Conservation (phyloP, 306 rosid genomes). For the Arachis stenosperma region DNA sequence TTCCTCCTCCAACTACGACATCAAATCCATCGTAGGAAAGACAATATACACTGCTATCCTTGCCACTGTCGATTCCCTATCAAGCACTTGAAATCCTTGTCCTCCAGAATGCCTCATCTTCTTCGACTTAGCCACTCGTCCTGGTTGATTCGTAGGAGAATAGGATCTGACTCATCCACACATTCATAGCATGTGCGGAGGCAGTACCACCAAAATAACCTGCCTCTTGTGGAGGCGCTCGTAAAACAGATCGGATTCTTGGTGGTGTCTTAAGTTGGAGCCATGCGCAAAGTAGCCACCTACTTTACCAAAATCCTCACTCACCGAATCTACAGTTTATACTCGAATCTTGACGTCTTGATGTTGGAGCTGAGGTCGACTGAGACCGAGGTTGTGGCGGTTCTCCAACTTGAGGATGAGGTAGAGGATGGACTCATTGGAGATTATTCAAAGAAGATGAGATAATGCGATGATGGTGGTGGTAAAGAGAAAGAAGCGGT, state of each 20-base stretch:
- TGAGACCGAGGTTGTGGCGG: constrained; percentile 75
- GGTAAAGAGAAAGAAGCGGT: too few relatives aligned
- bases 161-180: constrained; percentile 81
- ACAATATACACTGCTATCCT: constrained; percentile 46
- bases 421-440: too few relatives aligned
- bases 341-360: constrained; percentile 76
- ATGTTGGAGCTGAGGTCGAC: constrained; percentile 80
- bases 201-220: constrained; percentile 73
- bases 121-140: constrained; percentile 53
- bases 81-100: constrained; percentile 41
- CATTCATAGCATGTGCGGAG: constrained; percentile 82
- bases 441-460: too few relatives aligned
- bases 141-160: constrained; percentile 81
- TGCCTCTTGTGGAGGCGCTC: constrained; percentile 65
- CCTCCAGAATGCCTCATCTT: constrained; percentile 15
- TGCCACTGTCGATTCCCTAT: background rate
- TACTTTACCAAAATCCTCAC: constrained; percentile 87
- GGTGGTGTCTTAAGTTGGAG: constrained; percentile 79
- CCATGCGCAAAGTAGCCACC: constrained; percentile 89
- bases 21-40: constrained; percentile 71
- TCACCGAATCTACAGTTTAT: constrained; percentile 60
- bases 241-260: constrained; percentile 77
- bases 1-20: constrained; percentile 64
- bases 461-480: too few relatives aligned
- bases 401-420: background rate